Evolutionary conservation across 495 filamentous ascomycete genomes (phyloP), one percentile per base, ranked within the genome.

Genomic region (Cercophora sp.): DNA sequence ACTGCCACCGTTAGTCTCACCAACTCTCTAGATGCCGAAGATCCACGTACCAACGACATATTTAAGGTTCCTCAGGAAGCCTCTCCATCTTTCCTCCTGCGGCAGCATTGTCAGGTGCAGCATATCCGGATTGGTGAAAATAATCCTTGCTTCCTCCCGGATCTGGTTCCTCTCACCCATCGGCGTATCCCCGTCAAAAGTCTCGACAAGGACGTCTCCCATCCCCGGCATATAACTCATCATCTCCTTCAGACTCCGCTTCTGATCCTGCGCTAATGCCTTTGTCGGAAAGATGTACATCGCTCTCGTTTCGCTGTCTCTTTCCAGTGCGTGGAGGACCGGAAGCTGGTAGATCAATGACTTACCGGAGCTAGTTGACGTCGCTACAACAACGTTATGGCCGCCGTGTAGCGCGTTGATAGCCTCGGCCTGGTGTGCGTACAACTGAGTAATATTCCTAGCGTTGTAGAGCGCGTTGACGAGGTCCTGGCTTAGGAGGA

Each of bases 261-360:
- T 82, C 68, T 99, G 93, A 70, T 97, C 93, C 66, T 99, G 93
- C 2, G 93, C 93, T 11, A 99, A 74, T 9, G 93, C 93, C 70
- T 99, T 99, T 2, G 93, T 99, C 1, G 93, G 93, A 54, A 98
- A 99, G 19, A 99, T 96, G 63, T 96, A 97, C 85, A 99, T 89
- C 8, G 93, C 92, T 58, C 91, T 75, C 36, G 88, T 86, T 40
- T 85, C 76, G 3, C 61, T 66, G 57, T 96, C 87, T 36, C 79
- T 74, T 67, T 97, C 92, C 9, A 99, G 76, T 23, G 85, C 87
- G 63, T 96, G 85, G 22, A 99, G 72, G 56, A 97, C 91, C 0
- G 93, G 93, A 16, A 99, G 75, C 61, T 97, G 94, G 62, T 97
- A 99, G 48, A 97, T 96, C 25, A 99, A 70, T 4, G 89, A 95